Evolutionary conservation across 176 grass and related monocot genomes (phyloP).

Genomic region (Typha latifolia): DNA sequence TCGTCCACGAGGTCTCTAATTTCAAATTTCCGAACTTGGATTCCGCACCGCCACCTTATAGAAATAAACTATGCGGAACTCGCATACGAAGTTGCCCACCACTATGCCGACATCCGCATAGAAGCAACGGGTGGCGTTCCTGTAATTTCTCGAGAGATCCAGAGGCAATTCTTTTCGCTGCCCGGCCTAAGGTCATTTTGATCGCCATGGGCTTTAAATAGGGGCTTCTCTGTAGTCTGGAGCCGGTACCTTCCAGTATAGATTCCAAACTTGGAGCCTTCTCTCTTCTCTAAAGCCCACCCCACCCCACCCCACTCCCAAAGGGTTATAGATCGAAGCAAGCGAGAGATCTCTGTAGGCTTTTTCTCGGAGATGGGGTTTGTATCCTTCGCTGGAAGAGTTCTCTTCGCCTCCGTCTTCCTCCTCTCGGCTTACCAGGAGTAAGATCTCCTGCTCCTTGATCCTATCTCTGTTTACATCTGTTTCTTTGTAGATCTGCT

Average conservation of each 20-base stretch:
- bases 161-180: too few species aligned
- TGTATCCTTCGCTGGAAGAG: conserved; percentile 64
- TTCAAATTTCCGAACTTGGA: neutral
- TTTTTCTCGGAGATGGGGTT: conserved; percentile 34
- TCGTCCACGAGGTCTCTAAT: neutral
- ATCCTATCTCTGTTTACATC: too few species aligned
- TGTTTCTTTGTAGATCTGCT: conserved; percentile 23
- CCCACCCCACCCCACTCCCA: neutral
- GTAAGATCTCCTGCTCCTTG: conserved; percentile 15
- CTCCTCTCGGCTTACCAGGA: conserved; percentile 75
- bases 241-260: neutral
- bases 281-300: neutral
- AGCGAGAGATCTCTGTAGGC: neutral
- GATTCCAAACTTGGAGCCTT: conserved; percentile 3
- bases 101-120: too few species aligned
- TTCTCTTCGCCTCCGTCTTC: conserved; percentile 77
- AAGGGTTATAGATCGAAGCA: neutral
- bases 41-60: neutral
- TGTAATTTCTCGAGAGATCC: too few species aligned
- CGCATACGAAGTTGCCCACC: neutral
- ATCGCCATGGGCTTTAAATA: neutral
- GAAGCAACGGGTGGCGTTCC: too few species aligned
- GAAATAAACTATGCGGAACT: neutral
- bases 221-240: neutral
- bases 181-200: too few species aligned